phyloP scores from a whole-genome alignment of 163 green algal genomes.

The Trebouxia gelatinosa region DNA sequence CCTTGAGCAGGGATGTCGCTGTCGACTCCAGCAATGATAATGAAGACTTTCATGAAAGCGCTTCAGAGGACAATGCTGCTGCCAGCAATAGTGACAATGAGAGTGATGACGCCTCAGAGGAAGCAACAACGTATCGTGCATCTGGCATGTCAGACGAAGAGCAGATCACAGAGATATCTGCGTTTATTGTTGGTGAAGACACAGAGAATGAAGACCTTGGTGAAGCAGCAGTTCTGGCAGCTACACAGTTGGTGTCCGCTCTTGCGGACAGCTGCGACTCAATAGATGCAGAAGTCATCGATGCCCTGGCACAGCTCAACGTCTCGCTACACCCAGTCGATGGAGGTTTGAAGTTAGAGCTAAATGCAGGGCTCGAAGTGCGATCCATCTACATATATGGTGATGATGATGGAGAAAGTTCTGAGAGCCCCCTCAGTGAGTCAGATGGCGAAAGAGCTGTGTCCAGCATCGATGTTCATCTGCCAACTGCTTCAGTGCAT shows the following conservation, averaged over 20 bases:
- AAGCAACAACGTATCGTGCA: background rate
- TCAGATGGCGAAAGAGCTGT: background rate
- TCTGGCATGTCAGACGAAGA: slow-evolving; percentile 17
- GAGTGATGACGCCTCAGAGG: background rate
- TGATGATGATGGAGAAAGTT: background rate
- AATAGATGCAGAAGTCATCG: slow-evolving; percentile 1
- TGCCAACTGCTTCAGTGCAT: background rate
- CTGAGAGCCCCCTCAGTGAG: background rate
- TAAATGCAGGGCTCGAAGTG: background rate
- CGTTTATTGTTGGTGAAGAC: slow-evolving; percentile 15
- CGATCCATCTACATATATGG: slow-evolving; percentile 26
- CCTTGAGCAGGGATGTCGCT: background rate
- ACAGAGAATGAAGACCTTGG: background rate
- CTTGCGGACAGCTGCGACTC: background rate
- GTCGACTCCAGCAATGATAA: background rate
- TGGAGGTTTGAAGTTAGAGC: slow-evolving; percentile 14
- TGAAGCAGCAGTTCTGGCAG: slow-evolving; percentile 6
- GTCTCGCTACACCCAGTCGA: background rate
- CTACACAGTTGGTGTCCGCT: slow-evolving; percentile 1
- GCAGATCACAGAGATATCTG: background rate
- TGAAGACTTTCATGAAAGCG: background rate
- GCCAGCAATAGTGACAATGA: background rate
- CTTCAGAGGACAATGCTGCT: background rate
- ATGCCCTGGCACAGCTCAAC: background rate
- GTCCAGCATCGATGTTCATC: background rate